Conservation (phyloP, 2,329 filamentous ascomycete species). For the Aphanoascus verrucosus region DNA sequence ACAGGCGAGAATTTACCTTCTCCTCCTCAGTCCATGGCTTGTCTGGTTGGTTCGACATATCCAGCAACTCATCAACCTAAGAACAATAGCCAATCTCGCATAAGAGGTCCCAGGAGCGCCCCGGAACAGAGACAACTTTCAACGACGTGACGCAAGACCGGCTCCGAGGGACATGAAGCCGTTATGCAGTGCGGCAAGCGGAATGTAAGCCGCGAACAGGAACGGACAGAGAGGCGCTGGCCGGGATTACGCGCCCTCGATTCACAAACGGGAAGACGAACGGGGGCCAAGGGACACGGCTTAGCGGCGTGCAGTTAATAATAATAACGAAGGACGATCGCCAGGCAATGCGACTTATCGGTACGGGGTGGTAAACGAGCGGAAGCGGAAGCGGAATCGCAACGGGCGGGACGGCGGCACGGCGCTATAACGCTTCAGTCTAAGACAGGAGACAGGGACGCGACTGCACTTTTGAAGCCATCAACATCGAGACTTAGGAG, state of each 20-base stretch:
- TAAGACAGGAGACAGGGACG: neutral
- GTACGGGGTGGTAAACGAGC: slow-evolving; percentile 10
- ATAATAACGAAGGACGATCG: neutral
- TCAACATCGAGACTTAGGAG: slow-evolving; percentile 8
- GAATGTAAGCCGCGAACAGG: neutral
- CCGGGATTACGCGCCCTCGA: neutral
- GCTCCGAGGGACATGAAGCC: slow-evolving; percentile 1
- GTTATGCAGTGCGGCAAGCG: neutral
- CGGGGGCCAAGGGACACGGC: neutral
- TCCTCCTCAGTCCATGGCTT: slow-evolving; percentile 38
- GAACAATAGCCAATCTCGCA: slow-evolving; percentile 4
- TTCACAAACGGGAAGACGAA: neutral
- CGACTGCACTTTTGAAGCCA: neutral
- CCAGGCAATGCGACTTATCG: neutral
- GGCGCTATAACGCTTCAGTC: slow-evolving; percentile 1
- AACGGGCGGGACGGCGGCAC: neutral
- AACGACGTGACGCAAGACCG: neutral
- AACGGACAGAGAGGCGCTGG: neutral
- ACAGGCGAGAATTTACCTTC: slow-evolving; percentile 27
- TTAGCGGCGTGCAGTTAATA: neutral
- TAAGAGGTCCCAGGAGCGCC: slow-evolving; percentile 1
- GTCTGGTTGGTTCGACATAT: slow-evolving; percentile 37
- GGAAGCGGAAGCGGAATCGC: slow-evolving; percentile 13
- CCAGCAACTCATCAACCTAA: slow-evolving; percentile 20
- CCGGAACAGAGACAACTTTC: neutral